Evolutionary conservation across 148 eudicot species (phyloP).

Genomic region (Spergularia bocconei): DNA sequence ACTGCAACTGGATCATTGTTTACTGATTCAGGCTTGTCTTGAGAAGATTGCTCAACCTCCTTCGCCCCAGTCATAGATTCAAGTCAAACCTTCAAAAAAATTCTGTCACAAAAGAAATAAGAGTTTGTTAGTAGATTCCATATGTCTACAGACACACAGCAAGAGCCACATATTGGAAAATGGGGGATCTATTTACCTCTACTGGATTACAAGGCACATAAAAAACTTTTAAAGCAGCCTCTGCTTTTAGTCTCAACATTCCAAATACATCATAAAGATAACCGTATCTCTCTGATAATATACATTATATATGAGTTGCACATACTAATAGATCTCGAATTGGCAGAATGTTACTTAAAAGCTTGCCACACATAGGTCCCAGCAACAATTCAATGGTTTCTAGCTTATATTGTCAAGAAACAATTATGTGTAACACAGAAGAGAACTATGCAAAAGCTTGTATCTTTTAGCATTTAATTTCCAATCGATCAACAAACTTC

Average conservation of each 20-base stretch:
- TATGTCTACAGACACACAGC: not conserved
- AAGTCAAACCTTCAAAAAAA: constrained; percentile 3
- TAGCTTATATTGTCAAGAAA: not conserved
- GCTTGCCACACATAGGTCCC: not conserved
- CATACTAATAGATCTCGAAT: not conserved
- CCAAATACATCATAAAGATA: not conserved
- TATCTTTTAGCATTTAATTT: not conserved
- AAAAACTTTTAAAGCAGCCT: not conserved
- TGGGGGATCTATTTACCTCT: not conserved
- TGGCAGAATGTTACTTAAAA: not conserved
- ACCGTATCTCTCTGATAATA: not conserved
- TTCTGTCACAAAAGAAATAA: not conserved
- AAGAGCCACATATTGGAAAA: not conserved
- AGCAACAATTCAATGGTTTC: not conserved
- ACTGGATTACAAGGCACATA: not conserved
- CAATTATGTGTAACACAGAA: not conserved
- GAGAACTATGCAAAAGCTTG: not conserved
- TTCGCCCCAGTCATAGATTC: constrained; percentile 27
- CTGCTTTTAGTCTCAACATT: not conserved
- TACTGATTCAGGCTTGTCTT: constrained; percentile 13
- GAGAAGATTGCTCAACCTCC: constrained; percentile 22
- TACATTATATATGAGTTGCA: not conserved
- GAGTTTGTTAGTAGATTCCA: not conserved
- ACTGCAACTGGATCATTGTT: constrained; percentile 9
- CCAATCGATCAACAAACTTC: not conserved